phyloP scores from a whole-genome alignment of 2,329 filamentous ascomycete species.

The Bipolaris bicolor region DNA sequence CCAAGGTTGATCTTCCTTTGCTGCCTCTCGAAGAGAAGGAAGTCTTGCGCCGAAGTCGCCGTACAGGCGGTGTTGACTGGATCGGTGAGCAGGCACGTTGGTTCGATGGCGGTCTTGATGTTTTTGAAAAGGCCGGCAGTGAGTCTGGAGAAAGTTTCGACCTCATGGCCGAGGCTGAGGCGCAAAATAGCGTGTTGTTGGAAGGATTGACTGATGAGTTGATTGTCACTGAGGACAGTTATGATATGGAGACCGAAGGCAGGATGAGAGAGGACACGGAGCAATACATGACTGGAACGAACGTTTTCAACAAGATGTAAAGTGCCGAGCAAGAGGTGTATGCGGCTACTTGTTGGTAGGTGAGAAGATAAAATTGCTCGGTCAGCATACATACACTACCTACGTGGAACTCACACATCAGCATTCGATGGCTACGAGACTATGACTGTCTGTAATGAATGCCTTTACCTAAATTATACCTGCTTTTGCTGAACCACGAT shows the following conservation, averaged over 20 bases:
- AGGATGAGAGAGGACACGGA: slow-evolving; percentile 28
- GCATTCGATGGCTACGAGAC: too few relatives aligned
- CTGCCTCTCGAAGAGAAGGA: slow-evolving; percentile 53
- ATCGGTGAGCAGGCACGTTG: slow-evolving; percentile 48
- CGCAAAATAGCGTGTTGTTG: slow-evolving; percentile 45
- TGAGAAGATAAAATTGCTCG: neutral
- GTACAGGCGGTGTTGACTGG: slow-evolving; percentile 47
- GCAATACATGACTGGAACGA: slow-evolving; percentile 25
- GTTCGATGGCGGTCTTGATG: slow-evolving; percentile 44
- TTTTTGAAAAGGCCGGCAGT: slow-evolving; percentile 37
- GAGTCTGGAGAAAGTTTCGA: slow-evolving; percentile 52
- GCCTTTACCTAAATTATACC: neutral
- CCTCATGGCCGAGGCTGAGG: slow-evolving; percentile 54
- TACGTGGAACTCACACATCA: neutral
- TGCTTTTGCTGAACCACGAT: too few relatives aligned
- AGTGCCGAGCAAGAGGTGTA: neutral
- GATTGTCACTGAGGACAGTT: slow-evolving; percentile 11
- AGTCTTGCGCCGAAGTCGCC: slow-evolving; percentile 42
- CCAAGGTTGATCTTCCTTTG: slow-evolving; percentile 34
- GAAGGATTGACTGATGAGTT: slow-evolving; percentile 28
- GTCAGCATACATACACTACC: neutral
- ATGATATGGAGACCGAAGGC: slow-evolving; percentile 17
- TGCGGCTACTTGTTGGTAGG: neutral
- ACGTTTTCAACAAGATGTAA: slow-evolving; percentile 44
- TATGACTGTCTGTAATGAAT: neutral